A percentile compares a stretch with the other conserved stretches of the same genome.
phyloP scores from a whole-genome alignment of 2,329 filamentous ascomycete species.

The Metarhizium rileyi region DNA sequence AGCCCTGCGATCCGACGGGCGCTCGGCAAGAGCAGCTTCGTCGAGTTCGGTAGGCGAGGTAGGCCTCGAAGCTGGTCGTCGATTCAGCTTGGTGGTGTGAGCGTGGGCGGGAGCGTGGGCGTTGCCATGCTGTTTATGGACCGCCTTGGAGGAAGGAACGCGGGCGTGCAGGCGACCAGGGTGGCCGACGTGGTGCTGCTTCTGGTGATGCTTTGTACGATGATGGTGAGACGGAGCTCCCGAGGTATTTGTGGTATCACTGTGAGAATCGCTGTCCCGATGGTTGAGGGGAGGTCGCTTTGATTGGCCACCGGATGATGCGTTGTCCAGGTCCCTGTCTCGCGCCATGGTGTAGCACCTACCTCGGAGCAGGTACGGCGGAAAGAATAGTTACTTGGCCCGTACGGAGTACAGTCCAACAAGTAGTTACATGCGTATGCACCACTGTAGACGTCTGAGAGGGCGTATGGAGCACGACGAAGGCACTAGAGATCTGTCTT shows the following conservation, averaged over 20 bases:
- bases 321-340: slow-evolving; percentile 38
- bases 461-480: not conserved
- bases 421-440: too few species aligned
- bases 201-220: slow-evolving; percentile 22
- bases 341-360: slow-evolving; percentile 25
- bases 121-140: slow-evolving; percentile 31
- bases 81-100: slow-evolving; percentile 29
- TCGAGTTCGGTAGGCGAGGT: slow-evolving; percentile 26
- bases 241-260: slow-evolving; percentile 17
- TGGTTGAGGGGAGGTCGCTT: slow-evolving; percentile 35
- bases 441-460: not conserved
- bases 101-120: slow-evolving; percentile 7
- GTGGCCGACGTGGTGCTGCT: slow-evolving; percentile 28
- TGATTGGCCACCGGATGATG: slow-evolving; percentile 44
- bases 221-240: slow-evolving; percentile 16
- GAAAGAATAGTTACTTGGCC: not conserved
- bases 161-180: slow-evolving; percentile 39
- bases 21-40: slow-evolving; percentile 13
- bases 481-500: not conserved
- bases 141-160: slow-evolving; percentile 40
- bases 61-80: slow-evolving; percentile 34
- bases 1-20: slow-evolving; percentile 34
- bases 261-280: slow-evolving; percentile 26
- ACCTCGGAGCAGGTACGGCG: not conserved
- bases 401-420: not conserved